Base-by-base conservation (phyloP, 768 basidiomycete species). In the Leccinum longicurvipes region DNA sequence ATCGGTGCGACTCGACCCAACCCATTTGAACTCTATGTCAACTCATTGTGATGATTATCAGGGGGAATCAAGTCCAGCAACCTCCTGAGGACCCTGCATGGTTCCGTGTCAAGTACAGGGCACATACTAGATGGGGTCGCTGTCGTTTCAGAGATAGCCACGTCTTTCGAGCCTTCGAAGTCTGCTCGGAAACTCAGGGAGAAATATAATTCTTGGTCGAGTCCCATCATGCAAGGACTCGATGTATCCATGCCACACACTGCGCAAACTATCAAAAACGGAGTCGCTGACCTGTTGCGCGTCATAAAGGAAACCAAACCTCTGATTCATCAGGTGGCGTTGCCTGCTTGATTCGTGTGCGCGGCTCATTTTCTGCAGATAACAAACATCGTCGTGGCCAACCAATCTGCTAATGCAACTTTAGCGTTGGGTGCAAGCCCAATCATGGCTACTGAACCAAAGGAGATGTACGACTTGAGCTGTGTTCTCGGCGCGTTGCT, bases 341-440 rank as follows among this genome's bases (percentile, higher is more conserved):
- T 24, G 3, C 24, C 2, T 17, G 4, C 14, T 17, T 50, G 23
- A 14, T 8, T 51, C 28, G 14, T 29, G 47, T 11, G 15, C 42
- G 21, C 1, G 0, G 7, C 59, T 58, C 50, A 59, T 29, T 42
- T 23, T 47, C 28, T 21, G 5, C 53, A 94, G 91, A 93, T 96
- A 57, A 95, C 93, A 4, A 93, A 96, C 65, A 85, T 78, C 19
- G 93, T 97, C 15, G 92, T 93, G 28, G 83, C 86, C 19, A 94
- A 86, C 19, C 93, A 95, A 73, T 91, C 88, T 5, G 93, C 93
- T 21, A 97, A 96, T 66, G 81, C 89, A 2, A 96, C 93, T 2
- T 79, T 98, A 6, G 91, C 93, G 0, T 65, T 97, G 4, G 89
- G 90, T 17, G 93, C 85, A 14, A 93, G 91, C 56, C 95, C 95